phyloP scores from a whole-genome alignment of 2,329 filamentous ascomycete species.

The Neoascochyta sp. region DNA sequence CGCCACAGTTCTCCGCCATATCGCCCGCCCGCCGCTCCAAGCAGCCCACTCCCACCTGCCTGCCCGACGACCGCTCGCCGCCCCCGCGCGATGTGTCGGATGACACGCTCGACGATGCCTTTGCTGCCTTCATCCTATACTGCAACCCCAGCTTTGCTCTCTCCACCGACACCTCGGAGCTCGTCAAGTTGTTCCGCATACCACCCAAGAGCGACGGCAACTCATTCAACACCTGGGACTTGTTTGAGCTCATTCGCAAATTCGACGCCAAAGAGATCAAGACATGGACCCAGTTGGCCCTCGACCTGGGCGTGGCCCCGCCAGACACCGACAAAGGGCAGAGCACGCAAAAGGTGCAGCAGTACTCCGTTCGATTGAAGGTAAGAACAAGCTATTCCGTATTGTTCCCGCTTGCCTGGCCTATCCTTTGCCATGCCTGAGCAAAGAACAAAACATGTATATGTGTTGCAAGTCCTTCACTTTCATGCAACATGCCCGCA shows the following conservation, averaged over 20 bases:
- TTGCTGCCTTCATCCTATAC: conserved; percentile 79
- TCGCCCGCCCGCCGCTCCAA: conserved; percentile 37
- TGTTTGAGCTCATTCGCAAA: conserved; percentile 75
- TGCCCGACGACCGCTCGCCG: conserved; percentile 51
- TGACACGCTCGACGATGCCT: conserved; percentile 74
- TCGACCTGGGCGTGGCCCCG: conserved; percentile 82
- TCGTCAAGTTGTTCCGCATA: conserved; percentile 71
- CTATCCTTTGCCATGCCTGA: background rate
- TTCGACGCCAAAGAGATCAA: conserved; percentile 81
- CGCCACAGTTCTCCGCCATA: conserved; percentile 37
- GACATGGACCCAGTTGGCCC: conserved; percentile 85
- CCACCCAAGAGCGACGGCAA: conserved; percentile 87
- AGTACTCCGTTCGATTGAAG: conserved; percentile 90
- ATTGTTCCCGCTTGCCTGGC: background rate
- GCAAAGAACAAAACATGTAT: no score
- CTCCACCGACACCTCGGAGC: conserved; percentile 64
- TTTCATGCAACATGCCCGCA: no score
- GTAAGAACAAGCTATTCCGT: conserved; percentile 44
- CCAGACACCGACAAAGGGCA: conserved; percentile 78
- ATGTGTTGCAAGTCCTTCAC: no score
- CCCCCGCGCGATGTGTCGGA: conserved; percentile 67
- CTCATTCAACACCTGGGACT: conserved; percentile 70
- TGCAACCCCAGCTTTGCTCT: conserved; percentile 79
- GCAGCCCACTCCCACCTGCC: conserved; percentile 28
- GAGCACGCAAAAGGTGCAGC: conserved; percentile 89